Conservation (phyloP, 2,329 filamentous ascomycete genomes). For the Xylariomycetidae sp. region DNA sequence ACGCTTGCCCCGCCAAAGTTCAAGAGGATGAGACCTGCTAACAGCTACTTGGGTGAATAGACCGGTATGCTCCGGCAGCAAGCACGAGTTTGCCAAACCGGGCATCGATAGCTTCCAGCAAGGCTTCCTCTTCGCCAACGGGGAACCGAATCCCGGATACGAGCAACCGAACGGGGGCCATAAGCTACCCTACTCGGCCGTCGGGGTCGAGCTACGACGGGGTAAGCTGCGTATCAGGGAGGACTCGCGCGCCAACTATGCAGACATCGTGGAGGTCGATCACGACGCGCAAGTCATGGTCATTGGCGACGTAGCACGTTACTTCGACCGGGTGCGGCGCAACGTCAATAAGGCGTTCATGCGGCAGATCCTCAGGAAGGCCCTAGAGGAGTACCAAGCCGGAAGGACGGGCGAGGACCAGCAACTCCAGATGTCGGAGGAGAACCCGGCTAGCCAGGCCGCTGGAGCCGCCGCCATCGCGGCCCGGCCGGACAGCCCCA, state of each 20-base stretch:
- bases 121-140: slow-evolving; percentile 29
- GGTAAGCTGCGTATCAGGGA: slow-evolving; percentile 30
- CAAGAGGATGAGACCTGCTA: too few species aligned
- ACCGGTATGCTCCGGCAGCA: slow-evolving; percentile 29
- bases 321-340: slow-evolving; percentile 31
- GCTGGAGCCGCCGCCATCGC: too few species aligned
- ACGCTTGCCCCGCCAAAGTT: too few species aligned
- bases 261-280: slow-evolving; percentile 31
- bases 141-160: slow-evolving; percentile 25
- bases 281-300: slow-evolving; percentile 32
- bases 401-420: slow-evolving; percentile 16
- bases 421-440: slow-evolving; percentile 5
- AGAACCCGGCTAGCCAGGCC: too few species aligned
- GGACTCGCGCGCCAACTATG: slow-evolving; percentile 33
- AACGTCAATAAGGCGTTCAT: slow-evolving; percentile 34
- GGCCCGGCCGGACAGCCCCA: too few species aligned
- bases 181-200: slow-evolving; percentile 28
- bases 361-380: slow-evolving; percentile 30
- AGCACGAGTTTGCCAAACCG: slow-evolving; percentile 32
- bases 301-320: slow-evolving; percentile 30
- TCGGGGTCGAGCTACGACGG: slow-evolving; percentile 29
- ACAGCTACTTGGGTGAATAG: too few species aligned
- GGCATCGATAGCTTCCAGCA: slow-evolving; percentile 32
- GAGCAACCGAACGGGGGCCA: slow-evolving; percentile 22
- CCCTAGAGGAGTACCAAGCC: slow-evolving; percentile 29